Conservation (phyloP, 345 rosid species). For the Gossypium ekmanianum region DNA sequence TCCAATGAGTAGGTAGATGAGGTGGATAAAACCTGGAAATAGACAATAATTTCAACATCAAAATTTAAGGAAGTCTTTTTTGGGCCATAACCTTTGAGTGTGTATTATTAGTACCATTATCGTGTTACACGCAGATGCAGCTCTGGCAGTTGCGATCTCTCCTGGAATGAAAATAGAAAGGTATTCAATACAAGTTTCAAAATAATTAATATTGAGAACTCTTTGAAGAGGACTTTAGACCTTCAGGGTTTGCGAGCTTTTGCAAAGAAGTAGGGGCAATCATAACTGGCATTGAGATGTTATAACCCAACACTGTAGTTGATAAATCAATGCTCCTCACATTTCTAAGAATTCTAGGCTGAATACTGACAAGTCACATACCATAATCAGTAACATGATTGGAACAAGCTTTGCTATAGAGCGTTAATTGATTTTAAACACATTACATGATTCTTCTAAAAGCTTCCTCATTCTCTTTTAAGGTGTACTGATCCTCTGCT, state of each 20-base stretch:
- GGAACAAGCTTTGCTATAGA: not conserved
- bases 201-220: not conserved
- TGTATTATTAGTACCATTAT: conserved; percentile 54
- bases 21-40: conserved; percentile 56
- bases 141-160: conserved; percentile 84
- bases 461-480: conserved; percentile 63
- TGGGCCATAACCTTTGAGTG: not conserved
- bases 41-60: not conserved
- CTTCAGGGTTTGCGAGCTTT: conserved; percentile 67
- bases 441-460: conserved; percentile 58
- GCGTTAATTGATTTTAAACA: not conserved
- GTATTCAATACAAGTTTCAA: not conserved
- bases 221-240: conserved; percentile 25
- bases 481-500: conserved; percentile 70
- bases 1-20: conserved; percentile 57
- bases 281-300: conserved; percentile 63
- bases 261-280: conserved; percentile 73
- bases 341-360: conserved; percentile 70
- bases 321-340: conserved; percentile 58
- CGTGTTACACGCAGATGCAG: conserved; percentile 68
- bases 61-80: not conserved
- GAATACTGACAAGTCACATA: conserved; percentile 42
- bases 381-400: not conserved
- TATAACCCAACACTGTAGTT: conserved; percentile 50
- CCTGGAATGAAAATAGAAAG: conserved; percentile 42